Evolutionary conservation across 305 asterid species (phyloP), one percentile per base, ranked within the genome.

Genomic region (Fraxinus sp.): DNA sequence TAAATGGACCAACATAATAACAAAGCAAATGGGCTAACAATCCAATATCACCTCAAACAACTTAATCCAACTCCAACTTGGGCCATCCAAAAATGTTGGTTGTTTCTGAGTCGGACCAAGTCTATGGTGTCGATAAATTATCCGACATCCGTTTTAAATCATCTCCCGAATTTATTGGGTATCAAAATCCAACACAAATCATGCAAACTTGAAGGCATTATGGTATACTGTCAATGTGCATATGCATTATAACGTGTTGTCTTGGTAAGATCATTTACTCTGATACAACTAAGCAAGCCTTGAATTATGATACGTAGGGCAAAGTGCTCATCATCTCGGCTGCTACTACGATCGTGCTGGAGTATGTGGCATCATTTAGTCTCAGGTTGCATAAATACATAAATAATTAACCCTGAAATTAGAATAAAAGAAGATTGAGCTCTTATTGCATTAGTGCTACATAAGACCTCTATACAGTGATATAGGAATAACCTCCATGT

Each of bases 381-480:
- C 22, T 4, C 9, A 52, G 62, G 62, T 5, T 52, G 62, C 62
- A 52, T 52, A 52, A 52, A 16, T 52, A 52, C 7, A 52, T 14
- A 14, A 49, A 49, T 52, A 52, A 52, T 4, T n/a, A 52, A 52
- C 62, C 22, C 1, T 52, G 22, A 52, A 49, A 52, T 52, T 14
- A 16, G 62, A 52, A 52, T 52, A 16, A 64, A 24, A 49, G 6
- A 18, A 26, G 41, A 3, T 33, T 6, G 70, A 37, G 13, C 64
- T 41, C 68, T 79, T 37, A 39, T 80, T 46, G 71, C 78, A 16
- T 79, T 74, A 16, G 62, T 52, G n/a, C 62, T 52, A 28, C 35
- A 46, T 46, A 46, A 46, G 57, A 46, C 18, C 18, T 13, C 18
- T 46, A 46, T 46, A 13, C 5, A 46, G 16, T 46, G 57, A 46